Evolutionary conservation across 352 stramenopile species (phyloP).

Genomic region (Halophytophthora batemanensis): DNA sequence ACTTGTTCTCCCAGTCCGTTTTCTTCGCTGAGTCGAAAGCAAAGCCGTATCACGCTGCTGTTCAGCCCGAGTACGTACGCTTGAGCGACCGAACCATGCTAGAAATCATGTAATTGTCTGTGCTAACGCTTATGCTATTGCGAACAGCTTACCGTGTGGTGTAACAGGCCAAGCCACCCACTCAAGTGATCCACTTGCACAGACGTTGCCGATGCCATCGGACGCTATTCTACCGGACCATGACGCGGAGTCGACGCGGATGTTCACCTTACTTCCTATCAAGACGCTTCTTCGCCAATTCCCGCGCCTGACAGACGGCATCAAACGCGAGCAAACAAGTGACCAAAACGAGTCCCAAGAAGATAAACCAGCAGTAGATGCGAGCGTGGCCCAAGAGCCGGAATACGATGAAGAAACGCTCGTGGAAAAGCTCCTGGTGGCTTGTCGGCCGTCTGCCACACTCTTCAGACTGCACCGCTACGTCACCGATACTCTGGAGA

Average conservation of each 20-base stretch:
- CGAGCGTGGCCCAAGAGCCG: no score
- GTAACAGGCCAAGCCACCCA: constrained; percentile 26
- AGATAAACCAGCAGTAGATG: no score
- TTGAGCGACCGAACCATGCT: background rate
- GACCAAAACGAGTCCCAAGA: background rate
- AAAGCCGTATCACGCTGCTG: constrained; percentile 37
- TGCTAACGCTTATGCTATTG: constrained; percentile 11
- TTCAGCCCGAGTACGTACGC: constrained; percentile 59
- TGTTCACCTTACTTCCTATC: constrained; percentile 40
- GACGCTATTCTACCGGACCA: constrained; percentile 63
- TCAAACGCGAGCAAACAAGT: background rate
- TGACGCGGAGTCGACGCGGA: constrained; percentile 39
- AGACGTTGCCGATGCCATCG: constrained; percentile 40
- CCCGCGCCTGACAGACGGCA: constrained; percentile 34
- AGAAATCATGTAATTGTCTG: background rate
- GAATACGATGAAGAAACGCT: constrained; percentile 33
- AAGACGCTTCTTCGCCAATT: constrained; percentile 49
- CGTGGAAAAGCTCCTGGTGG: constrained; percentile 22
- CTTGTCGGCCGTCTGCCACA: constrained; percentile 56
- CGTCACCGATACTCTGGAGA: constrained; percentile 40
- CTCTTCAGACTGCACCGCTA: constrained; percentile 60
- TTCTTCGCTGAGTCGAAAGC: constrained; percentile 28
- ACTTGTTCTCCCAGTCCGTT: constrained; percentile 62
- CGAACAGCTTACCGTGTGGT: constrained; percentile 49
- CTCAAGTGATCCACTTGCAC: constrained; percentile 9